Base-by-base conservation (phyloP, 148 eudicot species). In the Fallopia convolvulus region DNA sequence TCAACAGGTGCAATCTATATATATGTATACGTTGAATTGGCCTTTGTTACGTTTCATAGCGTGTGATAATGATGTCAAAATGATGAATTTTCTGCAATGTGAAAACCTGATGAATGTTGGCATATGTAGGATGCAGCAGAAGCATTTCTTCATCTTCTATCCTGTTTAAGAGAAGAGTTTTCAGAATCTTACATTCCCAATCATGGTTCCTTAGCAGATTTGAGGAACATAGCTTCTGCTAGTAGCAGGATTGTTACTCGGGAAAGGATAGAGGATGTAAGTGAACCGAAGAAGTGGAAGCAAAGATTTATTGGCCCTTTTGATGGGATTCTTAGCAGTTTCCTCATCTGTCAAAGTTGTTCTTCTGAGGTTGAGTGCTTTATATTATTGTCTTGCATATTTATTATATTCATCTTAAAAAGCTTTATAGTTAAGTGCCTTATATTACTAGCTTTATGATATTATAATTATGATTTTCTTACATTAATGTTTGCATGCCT, bases 41-140 rank as follows among this genome's bases (percentile, higher is more conserved):
- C 44, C 72, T 33, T 5, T 36, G 21, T 36, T 32, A 6, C 44
- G 13, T 33, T 36, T 17, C 44, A 6, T 36, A 33, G 72, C 23
- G 0, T 75, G 48, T 4, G 15, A 23, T 12, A 3, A 63, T 9
- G 15, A 10, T 14, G 9, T 6, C 32, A 63, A 12, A 58, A 8
- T 58, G 65, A 58, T 58, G 65, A 58, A 58, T 8, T 6, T 32
- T 63, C 11, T 63, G 70, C 17, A 12, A 52, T 8, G 12, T 40
- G 2, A n/a, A 18, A 18, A 42, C 21, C 78, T 58, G 36, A 80
- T 75, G 20, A 21, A 18, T 75, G 72, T 55, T 80, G 78, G 72
- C 49, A 61, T 81, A 42, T 79, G 73, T 85, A 94, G 99, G 99
- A 94, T 86, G 97, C 97, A 39, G 99, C 90, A 81, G 99, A 94